Evolutionary conservation across 2,329 filamentous ascomycete species (phyloP), one percentile per base, ranked within the genome.

Genomic region (Hawksworthiomyces lignivorus): DNA sequence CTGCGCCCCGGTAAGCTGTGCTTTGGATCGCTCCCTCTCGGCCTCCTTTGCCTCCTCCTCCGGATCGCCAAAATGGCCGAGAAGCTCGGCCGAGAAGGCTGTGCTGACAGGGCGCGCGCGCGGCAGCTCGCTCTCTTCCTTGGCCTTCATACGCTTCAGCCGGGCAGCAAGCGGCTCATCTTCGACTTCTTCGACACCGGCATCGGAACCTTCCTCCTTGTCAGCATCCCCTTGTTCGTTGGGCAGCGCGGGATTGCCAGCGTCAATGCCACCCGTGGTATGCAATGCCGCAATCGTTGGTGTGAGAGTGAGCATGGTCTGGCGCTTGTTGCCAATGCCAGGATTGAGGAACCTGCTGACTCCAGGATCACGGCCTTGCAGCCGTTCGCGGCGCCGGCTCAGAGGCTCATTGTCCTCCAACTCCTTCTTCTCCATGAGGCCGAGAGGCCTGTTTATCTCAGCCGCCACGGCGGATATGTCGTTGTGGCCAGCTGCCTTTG

Each of bases 371-470:
- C 74, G 70, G 28, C 85, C 86, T 32, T 82, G 74, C 7, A 96
- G 70, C 43, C 89, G 75, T 30, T 82, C 84, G 36, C 86, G 79
- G 3, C 89, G 81, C 29, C 73, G 73, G 53, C 84, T 88, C 17
- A 96, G 68, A 0, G 92, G 89, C 58, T 97, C 92, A 42, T 88
- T 92, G 54, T 98, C 92, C 58, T 98, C 92, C 50, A 92, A 66
- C 45, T 94, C 83, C 35, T 87, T 80, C 53, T 78, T 80, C 56
- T 94, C 84, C 69, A 92, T 81, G 43, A 92, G 61, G 5, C 86
- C 86, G 5, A 87, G 60, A 0, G 85, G 84, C 10, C 79, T 64
- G 62, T 80, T 72, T 49, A 80, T 55, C 62, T 76, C 72, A 44
- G 70, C 68, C 46, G 70, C 60, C 36, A 70, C 67, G 44, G 69